Conservation (phyloP, 2,329 filamentous ascomycete genomes). For the Fusarium sp. region DNA sequence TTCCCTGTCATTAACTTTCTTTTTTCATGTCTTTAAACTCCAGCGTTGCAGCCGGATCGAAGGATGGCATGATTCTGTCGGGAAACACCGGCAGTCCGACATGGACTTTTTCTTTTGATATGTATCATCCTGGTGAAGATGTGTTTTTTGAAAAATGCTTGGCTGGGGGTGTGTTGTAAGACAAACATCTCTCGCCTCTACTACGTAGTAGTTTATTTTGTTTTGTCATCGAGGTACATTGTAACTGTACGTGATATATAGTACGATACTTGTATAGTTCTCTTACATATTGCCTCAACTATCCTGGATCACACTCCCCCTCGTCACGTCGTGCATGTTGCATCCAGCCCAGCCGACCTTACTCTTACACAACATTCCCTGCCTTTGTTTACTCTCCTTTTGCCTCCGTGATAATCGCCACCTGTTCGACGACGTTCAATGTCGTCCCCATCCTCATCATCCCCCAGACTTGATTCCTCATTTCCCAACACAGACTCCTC, state of each 20-base stretch:
- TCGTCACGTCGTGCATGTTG: slow-evolving; percentile 22
- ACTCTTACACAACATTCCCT: slow-evolving; percentile 30
- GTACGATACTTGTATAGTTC: slow-evolving; percentile 29
- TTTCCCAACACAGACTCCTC: slow-evolving; percentile 24
- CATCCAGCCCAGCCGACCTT: slow-evolving; percentile 20
- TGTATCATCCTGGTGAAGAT: not conserved
- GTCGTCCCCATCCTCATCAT: slow-evolving; percentile 34
- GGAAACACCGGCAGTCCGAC: slow-evolving; percentile 43
- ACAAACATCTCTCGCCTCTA: not conserved
- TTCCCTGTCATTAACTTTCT: slow-evolving; percentile 30
- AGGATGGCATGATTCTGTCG: slow-evolving; percentile 49
- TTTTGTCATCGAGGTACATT: not conserved
- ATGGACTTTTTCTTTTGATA: not conserved
- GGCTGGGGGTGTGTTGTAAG: slow-evolving; percentile 17
- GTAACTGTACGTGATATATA: slow-evolving; percentile 21
- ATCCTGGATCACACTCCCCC: slow-evolving; percentile 34
- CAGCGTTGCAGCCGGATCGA: slow-evolving; percentile 35
- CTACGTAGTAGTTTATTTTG: not conserved
- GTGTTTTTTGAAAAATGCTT: slow-evolving; percentile 6
- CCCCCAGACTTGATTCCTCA: slow-evolving; percentile 25
- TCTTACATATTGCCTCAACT: slow-evolving; percentile 16
- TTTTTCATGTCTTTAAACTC: slow-evolving; percentile 20
- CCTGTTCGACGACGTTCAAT: slow-evolving; percentile 38
- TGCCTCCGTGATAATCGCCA: slow-evolving; percentile 34
- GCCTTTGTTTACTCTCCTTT: slow-evolving; percentile 21